Percentiles rank a stretch among this genome's conserved stretches.
Conservation (phyloP, 768 basidiomycete species). For the Steccherinum ochraceum region DNA sequence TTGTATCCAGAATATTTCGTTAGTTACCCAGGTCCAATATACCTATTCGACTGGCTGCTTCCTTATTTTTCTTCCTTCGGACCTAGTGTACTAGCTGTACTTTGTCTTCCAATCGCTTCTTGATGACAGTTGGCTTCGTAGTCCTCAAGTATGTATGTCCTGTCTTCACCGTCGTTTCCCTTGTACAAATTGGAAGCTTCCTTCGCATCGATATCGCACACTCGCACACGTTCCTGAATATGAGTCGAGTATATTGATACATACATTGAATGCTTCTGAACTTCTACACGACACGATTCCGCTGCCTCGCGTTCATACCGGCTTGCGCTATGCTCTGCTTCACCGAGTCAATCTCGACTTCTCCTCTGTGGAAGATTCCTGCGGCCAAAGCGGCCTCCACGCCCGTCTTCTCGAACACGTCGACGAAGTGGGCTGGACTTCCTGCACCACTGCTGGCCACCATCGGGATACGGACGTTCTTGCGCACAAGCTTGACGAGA, state of each 20-base stretch:
- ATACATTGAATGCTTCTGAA: not conserved
- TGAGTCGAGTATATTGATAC: not conserved
- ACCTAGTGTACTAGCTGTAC: slow-evolving; percentile 9
- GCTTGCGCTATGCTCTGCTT: slow-evolving; percentile 50
- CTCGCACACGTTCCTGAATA: too few species aligned
- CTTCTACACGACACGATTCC: not conserved
- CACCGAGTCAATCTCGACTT: slow-evolving; percentile 79
- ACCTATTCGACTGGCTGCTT: slow-evolving; percentile 4
- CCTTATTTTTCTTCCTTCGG: slow-evolving; percentile 1
- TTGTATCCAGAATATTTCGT: not conserved
- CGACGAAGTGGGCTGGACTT: slow-evolving; percentile 71
- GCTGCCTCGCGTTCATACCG: slow-evolving; percentile 42
- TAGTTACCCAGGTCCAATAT: slow-evolving; percentile 2
- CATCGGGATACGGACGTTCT: slow-evolving; percentile 80
- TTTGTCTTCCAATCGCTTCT: not conserved
- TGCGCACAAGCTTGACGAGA: slow-evolving; percentile 70
- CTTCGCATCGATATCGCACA: too few species aligned
- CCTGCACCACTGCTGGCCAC: slow-evolving; percentile 96
- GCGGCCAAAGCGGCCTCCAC: slow-evolving; percentile 94
- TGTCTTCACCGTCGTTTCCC: not conserved
- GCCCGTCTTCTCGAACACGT: slow-evolving; percentile 72
- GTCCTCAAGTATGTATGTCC: slow-evolving; percentile 3
- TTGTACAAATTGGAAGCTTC: slow-evolving; percentile 1
- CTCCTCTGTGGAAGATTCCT: slow-evolving; percentile 91
- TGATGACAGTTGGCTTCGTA: not conserved